Evolutionary conservation across 345 rosid genomes (phyloP).

Genomic region (Linum lewisii): DNA sequence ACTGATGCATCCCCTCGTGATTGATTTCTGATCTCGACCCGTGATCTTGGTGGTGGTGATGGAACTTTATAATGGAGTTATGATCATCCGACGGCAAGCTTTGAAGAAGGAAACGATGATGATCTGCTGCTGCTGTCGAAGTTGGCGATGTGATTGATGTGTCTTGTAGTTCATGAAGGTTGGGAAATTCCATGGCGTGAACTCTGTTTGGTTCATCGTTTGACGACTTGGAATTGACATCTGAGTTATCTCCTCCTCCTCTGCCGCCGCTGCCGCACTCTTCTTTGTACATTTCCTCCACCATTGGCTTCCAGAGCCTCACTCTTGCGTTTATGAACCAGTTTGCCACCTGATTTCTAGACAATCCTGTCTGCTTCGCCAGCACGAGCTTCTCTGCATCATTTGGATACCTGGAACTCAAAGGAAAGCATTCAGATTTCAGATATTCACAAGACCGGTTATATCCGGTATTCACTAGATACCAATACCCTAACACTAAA

Average conservation of each 20-base stretch:
- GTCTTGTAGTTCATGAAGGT: neutral
- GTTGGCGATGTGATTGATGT: neutral
- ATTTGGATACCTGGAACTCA: conserved; percentile 1
- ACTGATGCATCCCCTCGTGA: neutral
- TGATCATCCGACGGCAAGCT: too few relatives aligned
- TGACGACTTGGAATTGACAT: neutral
- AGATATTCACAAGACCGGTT: too few relatives aligned
- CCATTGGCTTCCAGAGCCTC: too few relatives aligned
- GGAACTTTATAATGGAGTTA: neutral
- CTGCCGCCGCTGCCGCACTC: neutral
- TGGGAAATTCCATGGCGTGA: neutral
- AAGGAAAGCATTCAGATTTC: neutral
- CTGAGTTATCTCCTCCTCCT: too few relatives aligned
- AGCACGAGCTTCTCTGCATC: neutral
- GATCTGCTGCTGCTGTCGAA: neutral
- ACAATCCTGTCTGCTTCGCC: conserved; percentile 6
- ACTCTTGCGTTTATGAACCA: too few relatives aligned
- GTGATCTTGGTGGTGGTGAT: neutral
- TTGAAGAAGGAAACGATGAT: too few relatives aligned
- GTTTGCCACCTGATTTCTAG: conserved; percentile 1
- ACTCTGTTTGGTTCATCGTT: neutral
- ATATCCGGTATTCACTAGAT: too few relatives aligned
- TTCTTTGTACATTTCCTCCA: conserved; percentile 10
- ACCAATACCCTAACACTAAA: too few relatives aligned
- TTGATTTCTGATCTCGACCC: conserved; percentile 5